Conservation (phyloP, 2,329 filamentous ascomycete genomes). For the Leptosphaerulina australis region DNA sequence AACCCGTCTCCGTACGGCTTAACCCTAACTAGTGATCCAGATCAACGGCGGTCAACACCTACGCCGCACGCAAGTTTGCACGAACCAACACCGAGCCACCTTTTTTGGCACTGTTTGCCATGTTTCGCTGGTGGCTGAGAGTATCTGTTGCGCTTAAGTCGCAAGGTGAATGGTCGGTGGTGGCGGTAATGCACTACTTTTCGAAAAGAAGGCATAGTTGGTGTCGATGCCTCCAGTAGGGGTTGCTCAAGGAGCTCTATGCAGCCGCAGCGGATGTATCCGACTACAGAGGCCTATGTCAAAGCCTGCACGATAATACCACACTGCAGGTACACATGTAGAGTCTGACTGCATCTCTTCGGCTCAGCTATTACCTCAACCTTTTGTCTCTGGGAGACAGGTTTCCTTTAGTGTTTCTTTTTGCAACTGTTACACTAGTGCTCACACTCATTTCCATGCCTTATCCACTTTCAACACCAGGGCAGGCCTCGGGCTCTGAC, state of each 20-base stretch:
- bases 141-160: constrained; percentile 30
- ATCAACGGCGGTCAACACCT: constrained; percentile 28
- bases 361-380: constrained; percentile 9
- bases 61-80: constrained; percentile 30
- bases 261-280: constrained; percentile 22
- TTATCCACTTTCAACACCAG: constrained; percentile 21
- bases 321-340: constrained; percentile 16
- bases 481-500: constrained; percentile 3
- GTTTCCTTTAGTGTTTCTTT: background rate
- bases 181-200: constrained; percentile 27
- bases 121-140: constrained; percentile 26
- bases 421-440: constrained; percentile 2
- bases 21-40: constrained; percentile 27
- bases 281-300: constrained; percentile 20
- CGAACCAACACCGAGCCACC: constrained; percentile 34
- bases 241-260: constrained; percentile 33
- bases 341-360: constrained; percentile 14
- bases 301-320: constrained; percentile 27
- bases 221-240: constrained; percentile 32
- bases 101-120: constrained; percentile 28
- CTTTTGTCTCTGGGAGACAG: constrained; percentile 6
- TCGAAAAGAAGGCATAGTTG: constrained; percentile 30
- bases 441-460: constrained; percentile 23
- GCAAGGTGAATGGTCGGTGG: constrained; percentile 33
- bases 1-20: constrained; percentile 33